Evolutionary conservation across 768 basidiomycete genomes (phyloP).

Genomic region (Tephrocybe sp.): DNA sequence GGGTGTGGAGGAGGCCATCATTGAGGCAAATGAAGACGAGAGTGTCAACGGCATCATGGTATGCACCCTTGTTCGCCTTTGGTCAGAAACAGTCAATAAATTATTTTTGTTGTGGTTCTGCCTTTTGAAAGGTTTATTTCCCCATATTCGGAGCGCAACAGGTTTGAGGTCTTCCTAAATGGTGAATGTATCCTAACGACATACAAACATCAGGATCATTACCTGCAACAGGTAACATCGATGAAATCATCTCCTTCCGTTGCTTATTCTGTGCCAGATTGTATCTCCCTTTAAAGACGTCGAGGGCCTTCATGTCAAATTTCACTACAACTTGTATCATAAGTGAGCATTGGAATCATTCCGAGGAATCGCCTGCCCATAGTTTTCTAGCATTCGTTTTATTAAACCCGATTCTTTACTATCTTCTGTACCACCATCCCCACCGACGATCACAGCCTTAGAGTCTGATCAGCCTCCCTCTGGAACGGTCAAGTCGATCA

Average conservation of each 20-base stretch:
- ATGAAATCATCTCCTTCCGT: background rate
- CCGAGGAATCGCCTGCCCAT: background rate
- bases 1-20: slow-evolving; percentile 93
- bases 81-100: slow-evolving; percentile 2
- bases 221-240: slow-evolving; percentile 79
- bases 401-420: slow-evolving; percentile 74
- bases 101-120: slow-evolving; percentile 1
- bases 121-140: slow-evolving; percentile 76
- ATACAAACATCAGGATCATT: slow-evolving; percentile 69
- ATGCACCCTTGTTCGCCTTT: slow-evolving; percentile 19
- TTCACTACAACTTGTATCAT: slow-evolving; percentile 92
- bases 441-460: slow-evolving; percentile 25
- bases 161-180: slow-evolving; percentile 39
- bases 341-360: slow-evolving; percentile 52
- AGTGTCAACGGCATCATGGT: slow-evolving; percentile 95
- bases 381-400: slow-evolving; percentile 77
- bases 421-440: slow-evolving; percentile 40
- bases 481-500: slow-evolving; percentile 91
- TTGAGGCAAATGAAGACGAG: slow-evolving; percentile 89
- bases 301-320: slow-evolving; percentile 95
- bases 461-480: slow-evolving; percentile 66
- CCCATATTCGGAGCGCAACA: slow-evolving; percentile 91
- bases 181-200: slow-evolving; percentile 2
- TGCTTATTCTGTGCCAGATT: slow-evolving; percentile 43
- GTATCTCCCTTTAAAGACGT: slow-evolving; percentile 97